These are phyloP conservation scores for Alternaria ethzedia DNA, from an alignment of 2,329 filamentous ascomycete species.

Conservation along the genomic window DNA sequence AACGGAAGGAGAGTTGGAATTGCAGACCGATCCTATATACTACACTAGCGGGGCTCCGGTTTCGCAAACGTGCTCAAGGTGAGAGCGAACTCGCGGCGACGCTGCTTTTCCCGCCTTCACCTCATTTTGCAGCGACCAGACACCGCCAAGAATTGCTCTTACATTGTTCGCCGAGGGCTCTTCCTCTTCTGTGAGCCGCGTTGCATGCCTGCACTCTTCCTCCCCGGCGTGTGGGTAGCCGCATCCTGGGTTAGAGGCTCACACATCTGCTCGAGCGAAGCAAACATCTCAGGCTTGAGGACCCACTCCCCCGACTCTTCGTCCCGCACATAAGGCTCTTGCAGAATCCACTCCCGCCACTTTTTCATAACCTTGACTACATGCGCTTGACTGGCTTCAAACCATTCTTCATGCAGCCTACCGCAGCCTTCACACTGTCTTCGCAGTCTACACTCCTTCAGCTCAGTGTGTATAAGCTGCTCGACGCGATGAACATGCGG, in stretches of 20 bases:
- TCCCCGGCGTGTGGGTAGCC: background rate
- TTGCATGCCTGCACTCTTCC: background rate
- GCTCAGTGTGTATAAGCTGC: constrained; percentile 82
- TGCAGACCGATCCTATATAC: no score
- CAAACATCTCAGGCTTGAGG: background rate
- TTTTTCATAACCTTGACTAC: background rate
- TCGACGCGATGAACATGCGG: constrained; percentile 85
- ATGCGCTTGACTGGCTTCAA: constrained; percentile 65
- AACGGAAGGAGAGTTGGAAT: background rate
- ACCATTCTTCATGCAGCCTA: constrained; percentile 87
- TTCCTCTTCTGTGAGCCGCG: background rate
- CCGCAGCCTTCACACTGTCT: constrained; percentile 75
- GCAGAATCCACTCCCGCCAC: constrained; percentile 1
- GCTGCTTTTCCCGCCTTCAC: background rate
- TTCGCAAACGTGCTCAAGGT: background rate
- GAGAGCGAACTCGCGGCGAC: background rate
- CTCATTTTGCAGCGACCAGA: background rate
- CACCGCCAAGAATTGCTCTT: background rate
- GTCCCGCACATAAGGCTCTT: background rate
- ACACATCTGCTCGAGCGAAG: background rate
- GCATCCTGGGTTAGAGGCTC: background rate
- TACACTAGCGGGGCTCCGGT: no score
- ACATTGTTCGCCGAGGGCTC: background rate
- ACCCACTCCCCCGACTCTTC: background rate
- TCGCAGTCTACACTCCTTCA: constrained; percentile 63